These are phyloP conservation scores for rapeseed (Brassica napus) DNA, from an alignment of 345 rosid genomes.

Conservation along the genomic window DNA sequence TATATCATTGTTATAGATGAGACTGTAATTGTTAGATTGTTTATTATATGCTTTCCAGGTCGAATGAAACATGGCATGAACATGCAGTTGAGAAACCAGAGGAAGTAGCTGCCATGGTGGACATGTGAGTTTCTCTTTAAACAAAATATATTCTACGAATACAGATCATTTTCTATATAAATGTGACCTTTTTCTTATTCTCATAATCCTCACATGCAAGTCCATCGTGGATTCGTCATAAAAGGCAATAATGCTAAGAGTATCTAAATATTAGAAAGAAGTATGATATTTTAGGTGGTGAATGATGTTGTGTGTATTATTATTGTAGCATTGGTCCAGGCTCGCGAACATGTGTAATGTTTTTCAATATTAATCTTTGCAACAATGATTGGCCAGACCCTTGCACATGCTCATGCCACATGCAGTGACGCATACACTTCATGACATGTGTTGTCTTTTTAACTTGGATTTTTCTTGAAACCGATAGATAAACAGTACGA, in stretches of 20 bases:
- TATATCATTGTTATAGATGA: background rate
- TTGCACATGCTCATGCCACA: constrained; percentile 37
- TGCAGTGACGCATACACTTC: constrained; percentile 33
- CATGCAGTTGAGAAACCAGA: constrained; percentile 75
- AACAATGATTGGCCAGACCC: constrained; percentile 35
- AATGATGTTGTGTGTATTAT: constrained; percentile 21
- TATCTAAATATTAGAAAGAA: background rate
- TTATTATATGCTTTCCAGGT: constrained; percentile 40
- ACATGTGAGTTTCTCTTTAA: constrained; percentile 58
- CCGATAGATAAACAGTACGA: background rate
- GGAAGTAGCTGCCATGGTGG: constrained; percentile 71
- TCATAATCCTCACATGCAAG: constrained; percentile 12
- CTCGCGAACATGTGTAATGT: constrained; percentile 36
- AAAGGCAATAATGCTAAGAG: constrained; percentile 20
- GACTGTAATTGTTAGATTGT: constrained; percentile 8
- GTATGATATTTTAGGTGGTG: constrained; percentile 11
- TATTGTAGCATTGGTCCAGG: constrained; percentile 35
- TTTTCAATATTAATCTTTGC: constrained; percentile 17
- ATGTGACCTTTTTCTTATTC: constrained; percentile 14
- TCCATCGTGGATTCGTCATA: constrained; percentile 20
- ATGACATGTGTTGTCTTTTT: constrained; percentile 12
- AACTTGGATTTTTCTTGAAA: constrained; percentile 1
- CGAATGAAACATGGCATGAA: constrained; percentile 54
- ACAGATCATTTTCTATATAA: background rate
- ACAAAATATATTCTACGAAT: constrained; percentile 16